Evolutionary conservation across 164 flowering plant species (phyloP), one percentile per base, ranked within the genome.

Genomic region (Cinnamomum chago): DNA sequence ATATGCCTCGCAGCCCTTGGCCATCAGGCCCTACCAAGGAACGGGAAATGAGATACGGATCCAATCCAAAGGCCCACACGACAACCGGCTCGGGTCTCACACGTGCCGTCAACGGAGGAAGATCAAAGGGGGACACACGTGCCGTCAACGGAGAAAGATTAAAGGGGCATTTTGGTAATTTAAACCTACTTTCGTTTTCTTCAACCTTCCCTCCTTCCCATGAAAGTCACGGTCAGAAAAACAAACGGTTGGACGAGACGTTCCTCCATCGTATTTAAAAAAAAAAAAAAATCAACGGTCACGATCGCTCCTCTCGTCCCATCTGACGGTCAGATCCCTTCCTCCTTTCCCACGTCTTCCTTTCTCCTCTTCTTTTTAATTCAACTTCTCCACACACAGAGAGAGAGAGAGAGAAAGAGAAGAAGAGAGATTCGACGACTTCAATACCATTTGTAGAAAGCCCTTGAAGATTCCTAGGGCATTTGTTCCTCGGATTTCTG

Each of bases 281-380:
- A 35, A 18, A 55, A 18, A 55, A 17, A 24, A 24, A 62, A 52
- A 65, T 14, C 30, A 35, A 74, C 76, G 76, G 71, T 33, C 55
- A 3, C 2, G 71, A 74, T 74, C 55, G 15, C 67, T 14, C 18
- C 20, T 13, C 28, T 22, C 18, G 30, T 55, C 51, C 22, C 22
- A 74, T 67, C 71, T 30, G 20, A 74, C 72, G 76, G 66, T 33
- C 51, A 55, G 66, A 74, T 68, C 30, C 72, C 72, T 75, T 70
- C 35, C 72, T 27, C 27, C 50, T 14, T 0, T 28, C 50, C 47
- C 50, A 67, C n/a, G 23, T 50, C 20, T 67, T 18, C 47, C 47
- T 67, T 67, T 67, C 30, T 15, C 5, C 13, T 0, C 17, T 11
- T 1, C 14, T 13, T 25, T 64, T 64, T 9, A 25, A 64, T n/a